phyloP scores from a whole-genome alignment of 306 rosid genomes.

The Abrus pulchellus region DNA sequence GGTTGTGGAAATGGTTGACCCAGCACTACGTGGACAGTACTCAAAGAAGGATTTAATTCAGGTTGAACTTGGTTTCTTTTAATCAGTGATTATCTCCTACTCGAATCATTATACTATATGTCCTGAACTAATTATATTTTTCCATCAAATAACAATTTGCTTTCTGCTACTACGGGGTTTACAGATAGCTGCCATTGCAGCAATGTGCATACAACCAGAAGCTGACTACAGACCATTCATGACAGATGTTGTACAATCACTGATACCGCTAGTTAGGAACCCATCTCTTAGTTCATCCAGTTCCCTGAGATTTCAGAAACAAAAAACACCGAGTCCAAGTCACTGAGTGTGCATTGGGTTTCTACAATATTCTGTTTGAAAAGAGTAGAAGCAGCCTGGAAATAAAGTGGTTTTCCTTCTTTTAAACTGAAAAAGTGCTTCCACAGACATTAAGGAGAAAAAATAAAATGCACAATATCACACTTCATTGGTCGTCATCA shows the following conservation, averaged over 20 bases:
- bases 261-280: conserved; percentile 77
- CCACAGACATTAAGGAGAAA: conserved; percentile 30
- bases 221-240: conserved; percentile 94
- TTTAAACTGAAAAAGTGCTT: conserved; percentile 6
- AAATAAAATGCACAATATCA: conserved; percentile 22
- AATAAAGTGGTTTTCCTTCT: conserved; percentile 11
- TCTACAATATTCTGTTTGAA: conserved; percentile 22
- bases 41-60: conserved; percentile 92
- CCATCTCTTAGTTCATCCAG: conserved; percentile 54
- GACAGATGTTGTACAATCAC: conserved; percentile 94
- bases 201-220: conserved; percentile 98
- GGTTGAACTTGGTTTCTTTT: conserved; percentile 55
- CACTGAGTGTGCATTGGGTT: conserved; percentile 39
- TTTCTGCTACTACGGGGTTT: conserved; percentile 21
- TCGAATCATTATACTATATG: conserved; percentile 28
- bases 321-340: conserved; percentile 55
- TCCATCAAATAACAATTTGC: conserved; percentile 21
- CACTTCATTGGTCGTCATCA: conserved; percentile 16
- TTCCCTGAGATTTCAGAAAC: conserved; percentile 72
- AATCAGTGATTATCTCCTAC: neutral
- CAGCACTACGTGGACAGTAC: conserved; percentile 78
- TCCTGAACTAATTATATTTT: conserved; percentile 9
- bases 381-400: conserved; percentile 34
- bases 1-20: conserved; percentile 88
- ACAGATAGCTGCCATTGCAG: conserved; percentile 96